phyloP scores from a whole-genome alignment of 73 alveolate genomes.

The Tetrahymena malaccensis region DNA sequence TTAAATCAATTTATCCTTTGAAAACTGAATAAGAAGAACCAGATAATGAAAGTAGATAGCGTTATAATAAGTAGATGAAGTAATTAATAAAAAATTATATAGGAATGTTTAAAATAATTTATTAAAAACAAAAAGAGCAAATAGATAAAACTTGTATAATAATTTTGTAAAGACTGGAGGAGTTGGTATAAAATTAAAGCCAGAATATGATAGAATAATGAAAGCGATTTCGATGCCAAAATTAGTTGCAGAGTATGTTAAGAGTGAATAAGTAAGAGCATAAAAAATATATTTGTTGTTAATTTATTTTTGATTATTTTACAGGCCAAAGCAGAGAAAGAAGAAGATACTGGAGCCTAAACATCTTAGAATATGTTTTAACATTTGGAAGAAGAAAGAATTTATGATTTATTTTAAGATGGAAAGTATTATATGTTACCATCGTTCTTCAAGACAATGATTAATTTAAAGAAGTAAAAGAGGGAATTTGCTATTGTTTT shows the following conservation, averaged over 20 bases:
- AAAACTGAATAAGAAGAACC: constrained; percentile 37
- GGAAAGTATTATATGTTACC: constrained; percentile 77
- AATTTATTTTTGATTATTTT: constrained; percentile 42
- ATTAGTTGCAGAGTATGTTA: constrained; percentile 32
- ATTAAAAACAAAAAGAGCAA: neutral
- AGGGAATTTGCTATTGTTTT: constrained; percentile 90
- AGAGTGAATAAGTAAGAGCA: constrained; percentile 5
- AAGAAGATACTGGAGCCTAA: constrained; percentile 29
- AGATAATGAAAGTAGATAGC: neutral
- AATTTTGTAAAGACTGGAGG: constrained; percentile 24
- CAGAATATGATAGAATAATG: constrained; percentile 37
- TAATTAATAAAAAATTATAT: neutral
- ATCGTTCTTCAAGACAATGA: constrained; percentile 79
- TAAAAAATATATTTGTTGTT: constrained; percentile 28
- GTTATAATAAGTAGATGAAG: neutral
- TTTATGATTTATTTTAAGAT: constrained; percentile 65
- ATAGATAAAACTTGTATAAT: constrained; percentile 7
- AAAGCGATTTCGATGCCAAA: constrained; percentile 19
- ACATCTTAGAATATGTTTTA: neutral
- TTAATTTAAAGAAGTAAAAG: constrained; percentile 73
- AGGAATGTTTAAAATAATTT: neutral
- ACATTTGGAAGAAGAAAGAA: constrained; percentile 44
- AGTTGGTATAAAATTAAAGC: constrained; percentile 35
- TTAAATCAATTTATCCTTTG: constrained; percentile 2
- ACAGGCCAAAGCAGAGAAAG: constrained; percentile 38